Percentiles rank a stretch among this genome's conserved stretches.
Conservation (phyloP, 2,329 filamentous ascomycete species). For the Aspergillus brasiliensis region DNA sequence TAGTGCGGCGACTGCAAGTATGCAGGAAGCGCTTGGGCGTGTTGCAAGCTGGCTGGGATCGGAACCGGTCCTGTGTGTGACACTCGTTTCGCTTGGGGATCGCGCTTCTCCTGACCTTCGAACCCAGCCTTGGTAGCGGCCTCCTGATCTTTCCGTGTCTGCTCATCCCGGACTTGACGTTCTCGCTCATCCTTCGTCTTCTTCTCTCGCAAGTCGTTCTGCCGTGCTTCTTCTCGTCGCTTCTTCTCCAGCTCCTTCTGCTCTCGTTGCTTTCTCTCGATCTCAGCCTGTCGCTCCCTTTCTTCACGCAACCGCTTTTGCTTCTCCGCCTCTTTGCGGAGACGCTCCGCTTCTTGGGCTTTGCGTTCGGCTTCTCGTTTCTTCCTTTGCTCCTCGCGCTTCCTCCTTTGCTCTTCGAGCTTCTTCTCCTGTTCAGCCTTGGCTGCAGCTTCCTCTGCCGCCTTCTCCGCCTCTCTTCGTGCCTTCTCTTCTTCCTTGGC, state of each 20-base stretch:
- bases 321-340: conserved; percentile 82
- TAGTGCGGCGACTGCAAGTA: conserved; percentile 76
- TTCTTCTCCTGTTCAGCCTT: conserved; percentile 76
- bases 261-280: conserved; percentile 80
- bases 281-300: conserved; percentile 79
- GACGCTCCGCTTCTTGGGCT: conserved; percentile 83
- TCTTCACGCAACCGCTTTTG: conserved; percentile 78
- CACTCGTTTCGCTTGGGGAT: conserved; percentile 53
- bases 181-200: conserved; percentile 66
- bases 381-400: conserved; percentile 85
- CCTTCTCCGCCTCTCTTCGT: conserved; percentile 82
- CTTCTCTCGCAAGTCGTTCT: conserved; percentile 70
- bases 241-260: conserved; percentile 81
- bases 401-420: conserved; percentile 76
- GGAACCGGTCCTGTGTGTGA: conserved; percentile 60
- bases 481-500: conserved; percentile 89
- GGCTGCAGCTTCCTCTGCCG: conserved; percentile 77
- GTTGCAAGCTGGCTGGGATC: conserved; percentile 55
- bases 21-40: conserved; percentile 53
- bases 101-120: conserved; percentile 50
- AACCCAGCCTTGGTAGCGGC: conserved; percentile 47
- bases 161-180: conserved; percentile 48
- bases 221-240: conserved; percentile 68
- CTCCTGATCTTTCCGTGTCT: conserved; percentile 55
- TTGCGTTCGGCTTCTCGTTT: conserved; percentile 90